A percentile compares a stretch with the other conserved stretches of the same genome.
Evolutionary conservation across 2,329 filamentous ascomycete genomes (phyloP).

Genomic region (Curvularia verruculosa): DNA sequence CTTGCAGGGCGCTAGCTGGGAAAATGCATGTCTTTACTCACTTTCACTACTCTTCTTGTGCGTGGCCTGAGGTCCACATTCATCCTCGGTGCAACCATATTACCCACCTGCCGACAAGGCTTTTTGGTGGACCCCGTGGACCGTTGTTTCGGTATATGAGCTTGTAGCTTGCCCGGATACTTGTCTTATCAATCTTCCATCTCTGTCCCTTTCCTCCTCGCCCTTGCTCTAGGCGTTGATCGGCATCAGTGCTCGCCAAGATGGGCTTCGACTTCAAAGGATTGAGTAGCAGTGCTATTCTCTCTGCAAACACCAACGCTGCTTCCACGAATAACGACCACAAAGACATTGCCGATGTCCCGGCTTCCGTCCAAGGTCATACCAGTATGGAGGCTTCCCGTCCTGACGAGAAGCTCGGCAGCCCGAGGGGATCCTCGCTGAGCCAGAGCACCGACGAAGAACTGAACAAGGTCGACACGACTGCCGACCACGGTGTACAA

Average conservation of each 20-base stretch:
- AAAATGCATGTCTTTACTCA: slow-evolving; percentile 13
- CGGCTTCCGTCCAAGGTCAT: slow-evolving; percentile 36
- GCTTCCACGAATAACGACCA: slow-evolving; percentile 22
- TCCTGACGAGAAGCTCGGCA: slow-evolving; percentile 38
- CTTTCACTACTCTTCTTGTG: slow-evolving; percentile 14
- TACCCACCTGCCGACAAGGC: slow-evolving; percentile 19
- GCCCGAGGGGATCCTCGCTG: slow-evolving; percentile 19
- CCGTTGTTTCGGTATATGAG: slow-evolving; percentile 27
- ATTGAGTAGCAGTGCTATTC: slow-evolving; percentile 35
- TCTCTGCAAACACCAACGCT: slow-evolving; percentile 26
- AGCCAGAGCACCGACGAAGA: slow-evolving; percentile 35
- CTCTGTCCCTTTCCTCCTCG: slow-evolving; percentile 3
- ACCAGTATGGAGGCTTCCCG: slow-evolving; percentile 34
- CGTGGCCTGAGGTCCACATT: slow-evolving; percentile 18
- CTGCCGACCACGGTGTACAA: slow-evolving; percentile 39
- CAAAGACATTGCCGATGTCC: slow-evolving; percentile 38
- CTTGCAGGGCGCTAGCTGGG: slow-evolving; percentile 20
- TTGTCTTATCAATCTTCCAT: slow-evolving; percentile 39
- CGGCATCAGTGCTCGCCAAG: slow-evolving; percentile 10
- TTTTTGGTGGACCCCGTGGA: slow-evolving; percentile 19
- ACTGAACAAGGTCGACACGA: slow-evolving; percentile 41
- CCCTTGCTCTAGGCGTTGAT: slow-evolving; percentile 10
- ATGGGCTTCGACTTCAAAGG: slow-evolving; percentile 45
- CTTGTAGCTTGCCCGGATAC: slow-evolving; percentile 19
- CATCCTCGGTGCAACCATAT: slow-evolving; percentile 10